Conservation (phyloP, 768 basidiomycete species). For the Mrakia frigida region DNA sequence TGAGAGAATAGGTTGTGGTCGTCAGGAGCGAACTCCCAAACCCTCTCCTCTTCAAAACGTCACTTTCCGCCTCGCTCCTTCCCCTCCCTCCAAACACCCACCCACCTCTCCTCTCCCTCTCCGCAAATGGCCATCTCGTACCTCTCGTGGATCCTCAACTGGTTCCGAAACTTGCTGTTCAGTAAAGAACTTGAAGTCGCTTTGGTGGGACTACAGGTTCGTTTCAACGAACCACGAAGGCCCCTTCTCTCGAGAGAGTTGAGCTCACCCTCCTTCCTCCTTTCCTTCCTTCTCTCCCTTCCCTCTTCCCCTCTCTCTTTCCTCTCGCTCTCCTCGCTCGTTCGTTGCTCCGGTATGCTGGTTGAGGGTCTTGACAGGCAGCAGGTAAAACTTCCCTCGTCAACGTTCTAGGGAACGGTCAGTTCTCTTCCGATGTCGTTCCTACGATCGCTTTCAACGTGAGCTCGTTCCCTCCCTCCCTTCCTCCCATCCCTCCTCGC, state of each 20-base stretch:
- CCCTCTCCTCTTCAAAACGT: neutral
- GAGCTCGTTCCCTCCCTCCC: constrained; percentile 49
- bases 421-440: constrained; percentile 96
- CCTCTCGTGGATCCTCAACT: constrained; percentile 55
- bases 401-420: constrained; percentile 70
- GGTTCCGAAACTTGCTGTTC: constrained; percentile 70
- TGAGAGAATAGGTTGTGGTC: neutral
- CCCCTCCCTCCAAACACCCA: neutral
- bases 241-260: too few species aligned
- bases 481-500: neutral
- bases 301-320: too few species aligned
- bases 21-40: neutral
- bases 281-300: neutral
- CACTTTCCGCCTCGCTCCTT: neutral
- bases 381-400: constrained; percentile 94
- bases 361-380: constrained; percentile 65
- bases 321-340: neutral
- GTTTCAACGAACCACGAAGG: too few species aligned
- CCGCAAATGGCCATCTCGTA: constrained; percentile 36
- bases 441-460: constrained; percentile 93
- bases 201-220: constrained; percentile 82
- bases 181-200: constrained; percentile 80
- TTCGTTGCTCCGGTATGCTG: constrained; percentile 10
- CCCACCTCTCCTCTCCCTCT: neutral
- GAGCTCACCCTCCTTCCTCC: constrained; percentile 21